Evolutionary conservation across 495 filamentous ascomycete species (phyloP).

Genomic region (Elasticomyces elasticus): DNA sequence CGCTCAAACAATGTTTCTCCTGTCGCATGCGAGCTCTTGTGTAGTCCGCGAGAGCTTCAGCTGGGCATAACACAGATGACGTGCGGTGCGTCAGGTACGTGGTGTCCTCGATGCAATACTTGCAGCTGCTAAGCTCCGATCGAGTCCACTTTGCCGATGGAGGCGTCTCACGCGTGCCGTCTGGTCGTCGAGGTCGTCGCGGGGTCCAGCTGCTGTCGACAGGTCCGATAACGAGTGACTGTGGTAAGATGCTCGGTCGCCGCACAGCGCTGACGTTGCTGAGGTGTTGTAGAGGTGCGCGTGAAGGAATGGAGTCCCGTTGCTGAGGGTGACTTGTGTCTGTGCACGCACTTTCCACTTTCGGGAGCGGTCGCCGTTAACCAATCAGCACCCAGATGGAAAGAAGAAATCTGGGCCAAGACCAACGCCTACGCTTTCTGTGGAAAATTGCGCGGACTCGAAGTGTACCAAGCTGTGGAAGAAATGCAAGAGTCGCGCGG

Average conservation of each 20-base stretch:
- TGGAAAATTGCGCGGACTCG: too few species aligned
- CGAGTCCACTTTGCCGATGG: constrained; percentile 4
- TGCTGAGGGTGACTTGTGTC: too few species aligned
- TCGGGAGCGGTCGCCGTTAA: too few species aligned
- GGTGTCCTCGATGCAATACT: constrained; percentile 10
- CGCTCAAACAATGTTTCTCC: neutral
- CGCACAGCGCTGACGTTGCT: neutral
- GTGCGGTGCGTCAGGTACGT: neutral
- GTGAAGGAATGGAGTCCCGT: neutral
- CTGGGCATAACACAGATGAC: constrained; percentile 1
- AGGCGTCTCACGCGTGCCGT: neutral
- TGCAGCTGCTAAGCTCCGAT: constrained; percentile 5
- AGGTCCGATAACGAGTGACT: constrained; percentile 4
- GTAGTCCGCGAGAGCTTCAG: neutral
- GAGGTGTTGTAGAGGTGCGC: neutral
- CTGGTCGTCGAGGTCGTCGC: neutral
- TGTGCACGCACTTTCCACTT: too few species aligned
- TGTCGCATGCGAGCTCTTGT: constrained; percentile 4
- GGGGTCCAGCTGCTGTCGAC: neutral
- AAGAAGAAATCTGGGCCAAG: too few species aligned
- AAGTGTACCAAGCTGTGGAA: too few species aligned
- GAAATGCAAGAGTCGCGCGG: too few species aligned
- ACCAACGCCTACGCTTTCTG: too few species aligned
- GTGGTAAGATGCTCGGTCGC: neutral
- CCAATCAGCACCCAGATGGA: too few species aligned